phyloP scores from a whole-genome alignment of 2,329 filamentous ascomycete species.

The Penicillium sp. region DNA sequence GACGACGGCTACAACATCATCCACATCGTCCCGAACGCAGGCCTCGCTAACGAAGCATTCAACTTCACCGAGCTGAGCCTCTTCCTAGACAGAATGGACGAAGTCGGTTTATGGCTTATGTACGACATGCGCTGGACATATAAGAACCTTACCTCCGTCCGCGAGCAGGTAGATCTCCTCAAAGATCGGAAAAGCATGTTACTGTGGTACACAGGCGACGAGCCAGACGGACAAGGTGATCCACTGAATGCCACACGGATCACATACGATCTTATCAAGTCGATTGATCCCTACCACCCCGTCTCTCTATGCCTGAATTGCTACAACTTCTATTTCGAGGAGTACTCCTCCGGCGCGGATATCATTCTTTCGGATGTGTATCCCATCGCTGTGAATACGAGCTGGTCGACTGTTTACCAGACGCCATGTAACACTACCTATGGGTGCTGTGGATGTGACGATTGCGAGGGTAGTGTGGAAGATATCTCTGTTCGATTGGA shows the following conservation, averaged over 20 bases:
- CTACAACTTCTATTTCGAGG: slow-evolving; percentile 59
- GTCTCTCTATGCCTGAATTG: slow-evolving; percentile 62
- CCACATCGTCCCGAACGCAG: slow-evolving; percentile 44
- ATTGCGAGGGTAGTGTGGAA: slow-evolving; percentile 54
- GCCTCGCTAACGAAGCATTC: slow-evolving; percentile 39
- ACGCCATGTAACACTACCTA: slow-evolving; percentile 60
- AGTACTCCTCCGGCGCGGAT: slow-evolving; percentile 57
- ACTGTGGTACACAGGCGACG: slow-evolving; percentile 53
- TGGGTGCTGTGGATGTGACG: slow-evolving; percentile 64
- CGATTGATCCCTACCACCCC: slow-evolving; percentile 62
- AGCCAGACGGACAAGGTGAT: slow-evolving; percentile 58
- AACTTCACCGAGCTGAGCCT: slow-evolving; percentile 38
- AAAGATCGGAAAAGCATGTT: slow-evolving; percentile 34
- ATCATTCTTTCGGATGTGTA: slow-evolving; percentile 62
- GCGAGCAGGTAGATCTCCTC: slow-evolving; percentile 28
- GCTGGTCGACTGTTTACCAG: slow-evolving; percentile 54
- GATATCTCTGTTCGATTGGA: slow-evolving; percentile 53
- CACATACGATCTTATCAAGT: slow-evolving; percentile 48
- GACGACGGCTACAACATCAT: slow-evolving; percentile 50
- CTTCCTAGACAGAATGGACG: slow-evolving; percentile 47
- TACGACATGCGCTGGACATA: slow-evolving; percentile 49
- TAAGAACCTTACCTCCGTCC: slow-evolving; percentile 39
- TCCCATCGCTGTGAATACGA: slow-evolving; percentile 58
- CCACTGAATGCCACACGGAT: slow-evolving; percentile 50
- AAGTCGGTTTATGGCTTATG: slow-evolving; percentile 48